phyloP scores from a whole-genome alignment of 140 eudicot species.

The Cichorium intybus region DNA sequence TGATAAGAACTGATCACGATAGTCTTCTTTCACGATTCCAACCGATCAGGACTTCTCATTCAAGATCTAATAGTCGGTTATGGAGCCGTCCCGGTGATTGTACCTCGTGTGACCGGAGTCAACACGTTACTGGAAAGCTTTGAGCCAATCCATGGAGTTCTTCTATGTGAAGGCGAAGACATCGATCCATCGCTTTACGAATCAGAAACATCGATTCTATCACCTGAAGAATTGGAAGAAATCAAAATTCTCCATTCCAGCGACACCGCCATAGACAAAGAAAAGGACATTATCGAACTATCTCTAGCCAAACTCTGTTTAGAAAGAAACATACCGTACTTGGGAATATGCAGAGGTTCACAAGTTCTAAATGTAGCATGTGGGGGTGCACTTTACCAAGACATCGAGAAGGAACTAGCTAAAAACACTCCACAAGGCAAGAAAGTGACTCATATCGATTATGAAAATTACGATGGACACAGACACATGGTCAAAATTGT shows the following conservation, averaged over 20 bases:
- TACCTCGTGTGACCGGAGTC: conserved; percentile 85
- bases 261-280: conserved; percentile 84
- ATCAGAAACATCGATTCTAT: conserved; percentile 40
- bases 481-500: conserved; percentile 61
- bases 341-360: conserved; percentile 94
- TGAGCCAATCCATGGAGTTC: conserved; percentile 96
- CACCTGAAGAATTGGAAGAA: conserved; percentile 70
- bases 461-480: conserved; percentile 78
- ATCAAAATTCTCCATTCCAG: conserved; percentile 62
- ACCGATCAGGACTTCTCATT: no score
- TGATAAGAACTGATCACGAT: no score
- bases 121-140: conserved; percentile 77
- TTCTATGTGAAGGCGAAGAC: conserved; percentile 95
- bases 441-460: conserved; percentile 61
- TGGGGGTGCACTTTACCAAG: conserved; percentile 94
- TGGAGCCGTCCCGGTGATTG: conserved; percentile 94
- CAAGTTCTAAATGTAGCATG: conserved; percentile 89
- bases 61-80: conserved; percentile 83
- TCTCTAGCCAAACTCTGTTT: conserved; percentile 75
- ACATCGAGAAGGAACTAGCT: conserved; percentile 63
- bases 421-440: conserved; percentile 18
- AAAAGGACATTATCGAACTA: conserved; percentile 81
- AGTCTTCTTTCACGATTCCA: no score
- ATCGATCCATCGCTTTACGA: conserved; percentile 78
- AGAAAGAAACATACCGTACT: conserved; percentile 81